Conservation (phyloP, 2,329 filamentous ascomycete species). For the Penicillium hordei region DNA sequence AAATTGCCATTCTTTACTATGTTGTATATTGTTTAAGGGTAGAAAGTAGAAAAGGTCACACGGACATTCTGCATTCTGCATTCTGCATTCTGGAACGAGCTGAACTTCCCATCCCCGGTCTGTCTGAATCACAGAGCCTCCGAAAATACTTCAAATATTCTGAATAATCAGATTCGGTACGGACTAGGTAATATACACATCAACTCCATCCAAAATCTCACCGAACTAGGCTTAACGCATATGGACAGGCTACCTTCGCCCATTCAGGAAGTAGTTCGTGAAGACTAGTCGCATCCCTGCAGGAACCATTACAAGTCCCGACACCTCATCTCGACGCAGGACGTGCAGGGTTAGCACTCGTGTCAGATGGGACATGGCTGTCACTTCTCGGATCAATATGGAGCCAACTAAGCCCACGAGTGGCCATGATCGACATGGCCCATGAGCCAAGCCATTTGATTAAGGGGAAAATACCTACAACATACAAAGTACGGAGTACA, state of each 20-base stretch:
- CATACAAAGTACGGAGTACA: not conserved
- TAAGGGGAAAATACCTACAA: not conserved
- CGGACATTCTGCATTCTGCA: constrained; percentile 7
- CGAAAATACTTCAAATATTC: not conserved
- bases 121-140: constrained; percentile 21
- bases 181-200: not conserved
- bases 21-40: too few species aligned
- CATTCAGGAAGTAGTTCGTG: constrained; percentile 19
- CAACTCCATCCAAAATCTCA: not conserved
- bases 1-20: constrained; percentile 2
- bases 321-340: constrained; percentile 17
- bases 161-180: not conserved
- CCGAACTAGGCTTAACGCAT: not conserved
- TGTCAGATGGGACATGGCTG: constrained; percentile 9
- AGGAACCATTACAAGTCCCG: constrained; percentile 16
- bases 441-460: not conserved
- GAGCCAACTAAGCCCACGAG: not conserved
- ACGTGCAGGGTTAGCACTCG: constrained; percentile 19
- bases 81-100: constrained; percentile 12
- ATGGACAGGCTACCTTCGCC: not conserved
- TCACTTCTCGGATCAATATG: constrained; percentile 10
- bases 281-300: constrained; percentile 20
- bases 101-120: constrained; percentile 8
- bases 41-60: too few species aligned
- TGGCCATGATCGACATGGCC: constrained; percentile 1